Evolutionary conservation across 202 grass and related monocot genomes (phyloP), one percentile per base, ranked within the genome.

Genomic region (Carex sylvatica): DNA sequence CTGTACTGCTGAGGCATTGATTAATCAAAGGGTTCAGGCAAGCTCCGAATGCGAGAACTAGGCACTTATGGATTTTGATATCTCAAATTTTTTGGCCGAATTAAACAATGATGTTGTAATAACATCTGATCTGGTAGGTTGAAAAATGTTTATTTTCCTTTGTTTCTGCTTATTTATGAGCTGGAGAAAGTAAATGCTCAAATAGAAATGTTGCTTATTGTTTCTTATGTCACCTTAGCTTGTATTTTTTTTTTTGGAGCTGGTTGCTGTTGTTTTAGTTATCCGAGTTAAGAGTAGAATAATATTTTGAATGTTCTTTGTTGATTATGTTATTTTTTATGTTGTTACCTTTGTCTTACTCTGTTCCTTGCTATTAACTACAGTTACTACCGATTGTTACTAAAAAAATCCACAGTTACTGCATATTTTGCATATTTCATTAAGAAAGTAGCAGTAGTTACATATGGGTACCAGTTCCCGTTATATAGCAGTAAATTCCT

Each of bases 21-120:
- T 95, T 52, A 89, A 89, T 89, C 91, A 99, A 87, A 99, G 90
- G 88, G 96, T 99, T 86, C 84, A 92, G 19, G 85, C 93, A 65
- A 95, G 82, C 52, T 91, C 89, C 0, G 96, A 99, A 70, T 64
- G 64, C 0, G 80, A 82, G 6, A 76, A 74, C 55, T 84, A 73
- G 82, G 38, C 19, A 13, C 63, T 58, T 59, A 16, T 42, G 53
- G 28, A 6, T 36, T 78, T 3, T 59, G 26, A 59, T 60, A 78
- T 78, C 26, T 78, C 74, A 31, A 78, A 78, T 40, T 78, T 78
- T 78, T 78, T 59, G 74, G 74, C 51, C 30, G 74, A 78, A 59
- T 78, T 59, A 59, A 60, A n/a, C 74, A 60, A 53, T 59, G 18
- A 67, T 67, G 63, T 42, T 51, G 62, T 82, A 54, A 70, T 82